Evolutionary conservation across 495 filamentous ascomycete species (phyloP).

Genomic region (Penicillium subrubescens): DNA sequence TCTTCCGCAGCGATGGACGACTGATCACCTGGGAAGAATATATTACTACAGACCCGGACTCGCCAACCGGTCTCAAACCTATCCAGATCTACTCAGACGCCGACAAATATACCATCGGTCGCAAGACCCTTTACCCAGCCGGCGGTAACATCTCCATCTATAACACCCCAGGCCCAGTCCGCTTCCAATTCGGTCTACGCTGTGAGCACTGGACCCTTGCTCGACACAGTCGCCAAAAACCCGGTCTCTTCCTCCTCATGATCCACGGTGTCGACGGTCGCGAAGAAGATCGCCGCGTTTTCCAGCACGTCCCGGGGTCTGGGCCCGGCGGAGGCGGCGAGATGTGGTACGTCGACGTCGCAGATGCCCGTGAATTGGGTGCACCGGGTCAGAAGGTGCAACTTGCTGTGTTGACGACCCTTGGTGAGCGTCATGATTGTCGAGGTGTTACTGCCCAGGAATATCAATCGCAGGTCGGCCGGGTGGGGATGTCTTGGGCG

Average conservation of each 20-base stretch:
- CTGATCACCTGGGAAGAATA: conserved; percentile 78
- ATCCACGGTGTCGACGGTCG: conserved; percentile 67
- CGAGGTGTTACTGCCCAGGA: conserved; percentile 69
- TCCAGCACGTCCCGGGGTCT: conserved; percentile 44
- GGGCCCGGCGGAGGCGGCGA: conserved; percentile 61
- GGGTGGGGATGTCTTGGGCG: conserved; percentile 61
- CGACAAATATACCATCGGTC: conserved; percentile 63
- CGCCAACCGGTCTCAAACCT: conserved; percentile 40
- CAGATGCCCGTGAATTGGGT: conserved; percentile 62
- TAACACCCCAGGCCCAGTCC: conserved; percentile 50
- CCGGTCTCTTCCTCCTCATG: conserved; percentile 65
- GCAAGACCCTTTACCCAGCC: conserved; percentile 61
- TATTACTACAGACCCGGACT: conserved; percentile 54
- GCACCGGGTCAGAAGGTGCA: conserved; percentile 65
- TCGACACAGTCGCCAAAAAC: conserved; percentile 61
- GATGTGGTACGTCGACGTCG: conserved; percentile 77
- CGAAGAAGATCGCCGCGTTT: conserved; percentile 64
- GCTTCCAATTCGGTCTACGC: conserved; percentile 74
- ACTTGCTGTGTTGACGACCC: conserved; percentile 61
- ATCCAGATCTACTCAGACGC: conserved; percentile 56
- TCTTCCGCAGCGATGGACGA: conserved; percentile 66
- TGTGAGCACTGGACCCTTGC: conserved; percentile 80
- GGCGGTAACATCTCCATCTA: conserved; percentile 58
- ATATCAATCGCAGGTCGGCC: conserved; percentile 61
- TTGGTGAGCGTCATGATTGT: conserved; percentile 62